These are phyloP conservation scores for Fraxinus velutina DNA, from an alignment of 305 asterid genomes.

Conservation along the genomic window DNA sequence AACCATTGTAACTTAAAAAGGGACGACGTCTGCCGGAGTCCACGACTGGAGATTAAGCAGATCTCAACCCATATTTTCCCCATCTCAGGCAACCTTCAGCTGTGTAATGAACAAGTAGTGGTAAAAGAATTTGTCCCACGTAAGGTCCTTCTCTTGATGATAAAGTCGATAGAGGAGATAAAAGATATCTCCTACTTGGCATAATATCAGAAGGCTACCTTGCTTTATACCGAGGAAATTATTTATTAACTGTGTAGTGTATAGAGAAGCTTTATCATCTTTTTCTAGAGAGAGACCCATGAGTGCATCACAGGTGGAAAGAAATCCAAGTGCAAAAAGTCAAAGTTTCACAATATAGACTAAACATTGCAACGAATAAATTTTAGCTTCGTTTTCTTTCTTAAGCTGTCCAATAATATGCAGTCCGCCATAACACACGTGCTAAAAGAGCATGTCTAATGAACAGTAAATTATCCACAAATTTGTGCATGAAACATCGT, in stretches of 20 bases:
- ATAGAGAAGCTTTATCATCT: conserved; percentile 15
- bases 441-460: conserved; percentile 21
- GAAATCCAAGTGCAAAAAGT: conserved; percentile 34
- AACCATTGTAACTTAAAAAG: conserved; percentile 70
- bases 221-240: conserved; percentile 35
- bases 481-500: background rate
- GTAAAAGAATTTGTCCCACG: conserved; percentile 16
- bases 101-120: conserved; percentile 16
- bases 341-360: conserved; percentile 33
- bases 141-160: conserved; percentile 33
- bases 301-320: conserved; percentile 37
- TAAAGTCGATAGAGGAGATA: conserved; percentile 32
- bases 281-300: conserved; percentile 20
- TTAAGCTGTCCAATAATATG: background rate
- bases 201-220: conserved; percentile 31
- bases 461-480: background rate
- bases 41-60: conserved; percentile 65
- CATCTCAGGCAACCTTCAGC: conserved; percentile 30
- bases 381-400: background rate
- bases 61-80: conserved; percentile 60
- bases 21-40: conserved; percentile 45
- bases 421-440: background rate
- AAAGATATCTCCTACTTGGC: conserved; percentile 28
- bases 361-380: background rate
- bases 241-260: conserved; percentile 18